Conservation (phyloP, 495 filamentous ascomycete genomes). For the Daldinia caldariorum region DNA sequence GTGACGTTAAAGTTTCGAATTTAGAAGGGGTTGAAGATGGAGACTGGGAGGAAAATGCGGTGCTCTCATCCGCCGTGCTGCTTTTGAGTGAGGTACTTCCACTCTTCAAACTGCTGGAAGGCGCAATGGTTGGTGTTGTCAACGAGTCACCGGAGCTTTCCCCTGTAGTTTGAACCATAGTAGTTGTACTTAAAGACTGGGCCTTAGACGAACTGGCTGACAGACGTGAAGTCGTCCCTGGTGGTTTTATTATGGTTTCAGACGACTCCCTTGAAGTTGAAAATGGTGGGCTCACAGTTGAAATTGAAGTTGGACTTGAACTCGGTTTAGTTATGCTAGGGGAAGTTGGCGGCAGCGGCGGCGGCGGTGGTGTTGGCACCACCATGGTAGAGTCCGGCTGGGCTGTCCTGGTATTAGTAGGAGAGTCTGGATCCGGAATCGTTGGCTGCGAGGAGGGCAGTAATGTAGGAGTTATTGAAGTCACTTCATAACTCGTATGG, state of each 20-base stretch:
- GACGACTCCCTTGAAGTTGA: slow-evolving; percentile 2
- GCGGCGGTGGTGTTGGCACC: neutral
- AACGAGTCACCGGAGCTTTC: neutral
- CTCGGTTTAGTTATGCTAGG: neutral
- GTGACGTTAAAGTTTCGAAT: neutral
- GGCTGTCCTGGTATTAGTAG: neutral
- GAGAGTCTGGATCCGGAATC: neutral
- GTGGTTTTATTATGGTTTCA: neutral
- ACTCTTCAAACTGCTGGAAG: slow-evolving; percentile 10
- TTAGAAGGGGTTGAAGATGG: slow-evolving; percentile 8
- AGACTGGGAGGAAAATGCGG: neutral
- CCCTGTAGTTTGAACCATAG: neutral
- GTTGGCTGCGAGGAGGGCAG: neutral
- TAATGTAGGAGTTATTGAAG: neutral
- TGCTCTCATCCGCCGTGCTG: neutral
- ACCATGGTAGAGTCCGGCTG: neutral
- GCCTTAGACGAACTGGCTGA: neutral
- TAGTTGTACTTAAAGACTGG: slow-evolving; percentile 5
- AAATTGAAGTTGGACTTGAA: slow-evolving; percentile 2
- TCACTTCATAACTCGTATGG: neutral
- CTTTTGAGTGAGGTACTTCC: neutral
- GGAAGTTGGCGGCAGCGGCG: neutral
- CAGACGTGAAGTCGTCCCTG: slow-evolving; percentile 1
- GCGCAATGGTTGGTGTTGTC: neutral
- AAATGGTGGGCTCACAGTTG: slow-evolving; percentile 8